A percentile compares a stretch with the other conserved stretches of the same genome.
These are phyloP conservation scores for Syzygium grande DNA, from an alignment of 345 rosid genomes.

Conservation along the genomic window DNA sequence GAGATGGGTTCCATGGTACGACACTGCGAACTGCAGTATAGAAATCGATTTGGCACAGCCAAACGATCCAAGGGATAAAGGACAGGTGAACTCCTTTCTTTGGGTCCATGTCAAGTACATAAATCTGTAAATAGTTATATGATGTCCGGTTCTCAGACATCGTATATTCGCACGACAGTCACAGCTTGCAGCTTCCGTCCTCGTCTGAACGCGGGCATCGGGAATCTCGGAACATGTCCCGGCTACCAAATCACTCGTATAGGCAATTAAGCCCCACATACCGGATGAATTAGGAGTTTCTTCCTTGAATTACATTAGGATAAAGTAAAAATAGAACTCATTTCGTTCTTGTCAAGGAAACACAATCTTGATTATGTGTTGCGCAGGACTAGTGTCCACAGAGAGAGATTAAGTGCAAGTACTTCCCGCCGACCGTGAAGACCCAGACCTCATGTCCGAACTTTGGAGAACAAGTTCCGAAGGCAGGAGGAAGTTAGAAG, in stretches of 20 bases:
- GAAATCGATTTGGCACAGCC: neutral
- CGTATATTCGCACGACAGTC: neutral
- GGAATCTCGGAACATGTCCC: neutral
- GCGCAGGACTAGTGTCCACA: neutral
- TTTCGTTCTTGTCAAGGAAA: neutral
- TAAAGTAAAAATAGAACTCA: neutral
- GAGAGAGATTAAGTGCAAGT: neutral
- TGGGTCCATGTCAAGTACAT: neutral
- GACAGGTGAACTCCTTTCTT: neutral
- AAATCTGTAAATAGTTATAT: neutral
- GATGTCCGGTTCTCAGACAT: neutral
- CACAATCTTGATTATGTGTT: neutral
- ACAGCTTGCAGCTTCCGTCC: neutral
- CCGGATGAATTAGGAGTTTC: neutral
- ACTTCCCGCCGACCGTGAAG: neutral
- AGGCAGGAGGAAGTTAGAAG: neutral
- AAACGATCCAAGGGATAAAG: neutral
- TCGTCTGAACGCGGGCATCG: neutral
- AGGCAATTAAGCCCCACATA: neutral
- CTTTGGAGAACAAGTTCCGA: neutral
- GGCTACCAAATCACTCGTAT: neutral
- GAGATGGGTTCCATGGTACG: neutral
- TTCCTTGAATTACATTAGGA: neutral
- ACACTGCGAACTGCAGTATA: fast-evolving
- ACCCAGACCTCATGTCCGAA: neutral